Percentiles rank a stretch among this genome's conserved stretches.
phyloP scores from a whole-genome alignment of 495 filamentous ascomycete genomes.

The Penicillium subrubescens region DNA sequence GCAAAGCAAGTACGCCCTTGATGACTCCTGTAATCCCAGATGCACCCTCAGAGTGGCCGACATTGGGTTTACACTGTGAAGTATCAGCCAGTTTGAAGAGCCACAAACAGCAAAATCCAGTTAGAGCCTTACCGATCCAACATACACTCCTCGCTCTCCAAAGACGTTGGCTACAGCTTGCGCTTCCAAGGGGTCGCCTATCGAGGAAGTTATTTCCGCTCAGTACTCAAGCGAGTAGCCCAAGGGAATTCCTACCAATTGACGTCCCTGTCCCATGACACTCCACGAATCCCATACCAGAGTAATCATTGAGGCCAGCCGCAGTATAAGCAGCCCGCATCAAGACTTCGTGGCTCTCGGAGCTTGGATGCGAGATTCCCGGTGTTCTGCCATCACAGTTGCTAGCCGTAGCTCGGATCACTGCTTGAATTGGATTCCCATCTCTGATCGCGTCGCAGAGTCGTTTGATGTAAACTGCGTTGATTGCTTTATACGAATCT shows the following conservation, averaged over 20 bases:
- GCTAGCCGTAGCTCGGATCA: not conserved
- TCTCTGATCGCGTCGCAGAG: not conserved
- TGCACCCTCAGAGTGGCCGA: constrained; percentile 55
- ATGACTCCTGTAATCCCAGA: constrained; percentile 59
- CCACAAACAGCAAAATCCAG: no score
- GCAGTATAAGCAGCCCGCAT: not conserved
- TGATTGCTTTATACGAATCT: no score
- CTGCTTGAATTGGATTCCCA: not conserved
- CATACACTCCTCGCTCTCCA: constrained; percentile 22
- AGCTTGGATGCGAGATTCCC: constrained; percentile 30
- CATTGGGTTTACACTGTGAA: constrained; percentile 41
- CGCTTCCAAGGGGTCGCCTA: constrained; percentile 36
- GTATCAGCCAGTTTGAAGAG: no score
- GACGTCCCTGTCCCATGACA: constrained; percentile 36
- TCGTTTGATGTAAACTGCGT: no score
- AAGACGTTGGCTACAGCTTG: constrained; percentile 48
- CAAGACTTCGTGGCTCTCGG: constrained; percentile 27
- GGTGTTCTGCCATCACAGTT: not conserved
- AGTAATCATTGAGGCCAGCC: not conserved
- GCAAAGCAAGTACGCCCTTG: constrained; percentile 56
- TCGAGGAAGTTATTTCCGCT: constrained; percentile 48
- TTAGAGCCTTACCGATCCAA: constrained; percentile 30
- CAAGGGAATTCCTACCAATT: constrained; percentile 22
- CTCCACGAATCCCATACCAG: constrained; percentile 28
- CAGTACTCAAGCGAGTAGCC: constrained; percentile 59